Percentiles rank a stretch among this genome's conserved stretches.
phyloP scores from a whole-genome alignment of 176 grass and related monocot genomes.

The Otatea glauca region DNA sequence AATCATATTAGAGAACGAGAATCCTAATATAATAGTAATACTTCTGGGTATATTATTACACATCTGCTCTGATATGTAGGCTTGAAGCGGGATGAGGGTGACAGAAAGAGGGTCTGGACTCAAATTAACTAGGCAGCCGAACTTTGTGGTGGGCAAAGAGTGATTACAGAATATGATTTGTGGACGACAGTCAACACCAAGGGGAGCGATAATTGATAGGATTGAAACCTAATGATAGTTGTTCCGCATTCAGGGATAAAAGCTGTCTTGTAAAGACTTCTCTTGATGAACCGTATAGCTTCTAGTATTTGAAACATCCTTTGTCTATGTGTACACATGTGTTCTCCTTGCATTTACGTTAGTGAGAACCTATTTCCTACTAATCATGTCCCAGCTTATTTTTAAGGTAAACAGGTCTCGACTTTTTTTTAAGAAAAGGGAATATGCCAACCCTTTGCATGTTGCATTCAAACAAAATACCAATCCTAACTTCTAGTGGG shows the following conservation, averaged over 20 bases:
- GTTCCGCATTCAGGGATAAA: not conserved
- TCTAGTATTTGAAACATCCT: conserved; percentile 9
- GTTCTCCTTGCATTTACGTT: conserved; percentile 16
- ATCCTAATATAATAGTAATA: not conserved
- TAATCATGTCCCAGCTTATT: conserved; percentile 10
- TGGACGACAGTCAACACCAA: not conserved
- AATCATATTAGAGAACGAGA: not conserved
- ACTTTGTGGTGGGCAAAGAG: not conserved
- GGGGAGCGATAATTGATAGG: not conserved
- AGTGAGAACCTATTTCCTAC: not conserved
- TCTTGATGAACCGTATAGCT: not conserved
- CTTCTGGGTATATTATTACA: not conserved
- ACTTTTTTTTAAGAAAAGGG: not conserved
- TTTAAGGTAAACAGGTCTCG: conserved; percentile 6
- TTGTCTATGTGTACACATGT: not conserved
- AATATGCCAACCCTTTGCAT: not conserved
- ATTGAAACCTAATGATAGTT: conserved; percentile 1
- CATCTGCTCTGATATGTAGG: not conserved
- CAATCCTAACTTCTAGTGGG: not conserved
- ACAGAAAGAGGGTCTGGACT: not conserved
- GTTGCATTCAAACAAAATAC: not conserved
- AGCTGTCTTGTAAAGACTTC: not conserved
- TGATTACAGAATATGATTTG: not conserved
- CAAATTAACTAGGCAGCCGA: not conserved
- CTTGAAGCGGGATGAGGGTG: not conserved